Evolutionary conservation across 1,284 basidiomycete species (phyloP).

Genomic region (Leccinum solheimii): DNA sequence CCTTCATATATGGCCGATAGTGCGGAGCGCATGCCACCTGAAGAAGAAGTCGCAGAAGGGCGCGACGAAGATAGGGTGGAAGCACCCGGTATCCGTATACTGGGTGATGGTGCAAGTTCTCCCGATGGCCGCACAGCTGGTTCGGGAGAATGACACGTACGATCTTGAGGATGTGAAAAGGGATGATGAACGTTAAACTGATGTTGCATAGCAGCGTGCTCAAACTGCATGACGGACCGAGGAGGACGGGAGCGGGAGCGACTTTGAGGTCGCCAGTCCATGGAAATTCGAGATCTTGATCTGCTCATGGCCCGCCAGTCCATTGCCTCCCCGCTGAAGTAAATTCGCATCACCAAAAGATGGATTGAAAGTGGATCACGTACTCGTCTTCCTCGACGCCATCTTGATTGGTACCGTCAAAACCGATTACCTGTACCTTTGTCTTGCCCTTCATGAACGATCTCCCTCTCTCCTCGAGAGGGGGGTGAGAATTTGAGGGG

Average conservation of each 20-base stretch:
- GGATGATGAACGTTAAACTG: slow-evolving; percentile 46
- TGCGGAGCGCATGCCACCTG: slow-evolving; percentile 39
- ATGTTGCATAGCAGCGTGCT: slow-evolving; percentile 41
- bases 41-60: slow-evolving; percentile 46
- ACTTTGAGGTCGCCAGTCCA: slow-evolving; percentile 78
- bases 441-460: slow-evolving; percentile 75
- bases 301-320: slow-evolving; percentile 94
- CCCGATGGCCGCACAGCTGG: slow-evolving; percentile 26
- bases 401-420: slow-evolving; percentile 75
- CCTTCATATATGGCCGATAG: slow-evolving; percentile 61
- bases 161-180: slow-evolving; percentile 37
- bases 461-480: slow-evolving; percentile 60
- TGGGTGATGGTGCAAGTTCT: slow-evolving; percentile 37
- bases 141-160: slow-evolving; percentile 32
- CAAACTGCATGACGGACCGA: slow-evolving; percentile 47
- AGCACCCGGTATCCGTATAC: slow-evolving; percentile 52
- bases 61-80: slow-evolving; percentile 50
- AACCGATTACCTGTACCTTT: slow-evolving; percentile 73
- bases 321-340: slow-evolving; percentile 63
- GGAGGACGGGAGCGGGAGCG: slow-evolving; percentile 73
- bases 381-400: slow-evolving; percentile 71
- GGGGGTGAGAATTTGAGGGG: slow-evolving; percentile 10
- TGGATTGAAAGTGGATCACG: slow-evolving; percentile 44
- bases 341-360: slow-evolving; percentile 24
- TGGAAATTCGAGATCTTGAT: slow-evolving; percentile 88